phyloP scores from a whole-genome alignment of 768 basidiomycete genomes.

The Calocera viscosa region DNA sequence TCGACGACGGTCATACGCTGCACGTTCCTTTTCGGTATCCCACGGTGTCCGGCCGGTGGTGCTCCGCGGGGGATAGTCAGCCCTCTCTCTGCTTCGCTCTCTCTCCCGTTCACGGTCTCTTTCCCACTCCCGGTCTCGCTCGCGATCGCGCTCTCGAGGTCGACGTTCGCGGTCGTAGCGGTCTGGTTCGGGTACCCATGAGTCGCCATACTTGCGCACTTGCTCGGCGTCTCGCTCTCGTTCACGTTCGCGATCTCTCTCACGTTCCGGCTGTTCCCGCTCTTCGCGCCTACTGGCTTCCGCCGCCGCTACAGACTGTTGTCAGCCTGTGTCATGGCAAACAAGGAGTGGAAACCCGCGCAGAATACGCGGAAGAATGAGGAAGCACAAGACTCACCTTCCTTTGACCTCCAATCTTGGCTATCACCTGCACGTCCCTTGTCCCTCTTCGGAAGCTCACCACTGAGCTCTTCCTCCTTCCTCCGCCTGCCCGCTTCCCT shows the following conservation, averaged over 20 bases:
- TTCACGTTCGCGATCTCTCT: neutral
- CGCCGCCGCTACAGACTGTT: neutral
- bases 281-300: neutral
- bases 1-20: neutral
- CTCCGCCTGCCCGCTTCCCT: constrained; percentile 1
- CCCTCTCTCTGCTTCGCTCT: neutral
- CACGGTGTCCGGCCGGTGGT: neutral
- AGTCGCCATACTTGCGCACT: constrained; percentile 7
- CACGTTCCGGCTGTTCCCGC: neutral
- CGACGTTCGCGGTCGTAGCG: neutral
- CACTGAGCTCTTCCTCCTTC: neutral
- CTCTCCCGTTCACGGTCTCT: neutral
- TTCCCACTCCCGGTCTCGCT: neutral
- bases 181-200: neutral
- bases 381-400: constrained; percentile 1
- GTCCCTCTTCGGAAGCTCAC: neutral
- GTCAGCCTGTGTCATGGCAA: neutral
- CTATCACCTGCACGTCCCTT: neutral
- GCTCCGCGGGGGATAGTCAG: neutral
- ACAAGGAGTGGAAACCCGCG: neutral
- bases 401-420: neutral
- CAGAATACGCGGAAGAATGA: neutral
- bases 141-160: neutral
- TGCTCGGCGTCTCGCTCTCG: neutral
- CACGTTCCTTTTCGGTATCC: constrained; percentile 4